phyloP scores from a whole-genome alignment of 140 eudicot species.

The Bidens hawaiensis region DNA sequence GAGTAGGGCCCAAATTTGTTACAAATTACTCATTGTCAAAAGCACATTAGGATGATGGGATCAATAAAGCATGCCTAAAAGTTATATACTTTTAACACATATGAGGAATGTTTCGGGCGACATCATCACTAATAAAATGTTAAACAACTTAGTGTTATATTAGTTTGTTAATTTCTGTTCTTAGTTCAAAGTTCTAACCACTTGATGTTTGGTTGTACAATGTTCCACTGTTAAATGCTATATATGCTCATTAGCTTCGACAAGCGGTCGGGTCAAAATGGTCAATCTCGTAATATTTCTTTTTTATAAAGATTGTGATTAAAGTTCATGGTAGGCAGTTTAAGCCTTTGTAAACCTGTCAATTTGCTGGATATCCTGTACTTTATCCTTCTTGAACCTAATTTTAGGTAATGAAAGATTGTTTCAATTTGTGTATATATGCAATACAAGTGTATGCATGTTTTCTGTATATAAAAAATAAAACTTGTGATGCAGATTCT shows the following conservation, averaged over 20 bases:
- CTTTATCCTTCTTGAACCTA: conserved; percentile 12
- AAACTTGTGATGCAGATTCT: conserved; percentile 57
- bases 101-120: conserved; percentile 29
- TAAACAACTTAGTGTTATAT: too few species aligned
- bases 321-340: conserved; percentile 19
- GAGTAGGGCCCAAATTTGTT: conserved; percentile 11
- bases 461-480: background rate
- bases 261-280: background rate
- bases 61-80: conserved; percentile 29
- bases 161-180: conserved; percentile 12
- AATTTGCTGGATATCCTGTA: conserved; percentile 3
- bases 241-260: background rate
- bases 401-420: conserved; percentile 21
- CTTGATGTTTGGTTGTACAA: conserved; percentile 1
- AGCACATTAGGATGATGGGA: too few species aligned
- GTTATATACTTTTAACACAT: conserved; percentile 34
- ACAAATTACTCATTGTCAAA: conserved; percentile 10
- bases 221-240: conserved; percentile 5
- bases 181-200: conserved; percentile 2
- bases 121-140: conserved; percentile 14
- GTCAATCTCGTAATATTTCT: background rate
- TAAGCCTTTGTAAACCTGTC: conserved; percentile 16
- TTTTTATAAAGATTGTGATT: background rate
- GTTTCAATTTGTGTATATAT: conserved; percentile 13
- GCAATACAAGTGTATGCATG: background rate